phyloP scores from a whole-genome alignment of 345 rosid species.

The Hibiscus syriacus region DNA sequence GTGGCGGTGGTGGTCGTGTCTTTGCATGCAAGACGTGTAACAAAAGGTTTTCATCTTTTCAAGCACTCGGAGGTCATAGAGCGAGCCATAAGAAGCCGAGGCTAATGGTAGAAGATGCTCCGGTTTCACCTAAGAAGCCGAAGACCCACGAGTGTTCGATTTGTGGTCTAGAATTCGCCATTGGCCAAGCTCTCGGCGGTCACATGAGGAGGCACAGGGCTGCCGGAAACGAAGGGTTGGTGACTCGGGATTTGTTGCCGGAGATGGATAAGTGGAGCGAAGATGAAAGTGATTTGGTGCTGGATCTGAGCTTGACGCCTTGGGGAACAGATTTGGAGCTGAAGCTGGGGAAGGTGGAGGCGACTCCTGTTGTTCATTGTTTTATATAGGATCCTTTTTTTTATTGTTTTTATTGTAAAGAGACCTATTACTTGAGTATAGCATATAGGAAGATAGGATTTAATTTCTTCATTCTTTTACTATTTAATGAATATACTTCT shows the following conservation, averaged over 20 bases:
- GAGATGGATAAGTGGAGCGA: constrained; percentile 59
- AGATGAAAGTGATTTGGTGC: constrained; percentile 38
- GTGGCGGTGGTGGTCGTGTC: constrained; percentile 37
- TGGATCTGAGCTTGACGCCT: constrained; percentile 70
- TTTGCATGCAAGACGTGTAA: constrained; percentile 87
- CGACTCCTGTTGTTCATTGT: constrained; percentile 16
- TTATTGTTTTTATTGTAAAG: not conserved
- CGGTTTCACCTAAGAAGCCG: constrained; percentile 37
- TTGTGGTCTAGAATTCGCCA: constrained; percentile 69
- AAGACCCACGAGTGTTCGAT: constrained; percentile 78
- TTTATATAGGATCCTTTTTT: constrained; percentile 21
- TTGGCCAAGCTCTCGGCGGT: constrained; percentile 94
- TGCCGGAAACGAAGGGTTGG: constrained; percentile 11
- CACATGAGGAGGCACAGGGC: constrained; percentile 88
- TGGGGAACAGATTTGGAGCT: constrained; percentile 53
- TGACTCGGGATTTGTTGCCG: constrained; percentile 24
- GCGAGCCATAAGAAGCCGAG: constrained; percentile 77
- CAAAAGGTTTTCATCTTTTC: constrained; percentile 65
- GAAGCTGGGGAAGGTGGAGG: constrained; percentile 37
- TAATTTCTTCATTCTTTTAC: not conserved
- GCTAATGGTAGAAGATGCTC: constrained; percentile 16
- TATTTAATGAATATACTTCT: not conserved
- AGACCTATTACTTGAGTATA: not conserved
- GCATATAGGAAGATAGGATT: not conserved
- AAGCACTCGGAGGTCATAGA: constrained; percentile 89